Evolutionary conservation across 768 basidiomycete species (phyloP).

Genomic region (Boletus rubropictus): DNA sequence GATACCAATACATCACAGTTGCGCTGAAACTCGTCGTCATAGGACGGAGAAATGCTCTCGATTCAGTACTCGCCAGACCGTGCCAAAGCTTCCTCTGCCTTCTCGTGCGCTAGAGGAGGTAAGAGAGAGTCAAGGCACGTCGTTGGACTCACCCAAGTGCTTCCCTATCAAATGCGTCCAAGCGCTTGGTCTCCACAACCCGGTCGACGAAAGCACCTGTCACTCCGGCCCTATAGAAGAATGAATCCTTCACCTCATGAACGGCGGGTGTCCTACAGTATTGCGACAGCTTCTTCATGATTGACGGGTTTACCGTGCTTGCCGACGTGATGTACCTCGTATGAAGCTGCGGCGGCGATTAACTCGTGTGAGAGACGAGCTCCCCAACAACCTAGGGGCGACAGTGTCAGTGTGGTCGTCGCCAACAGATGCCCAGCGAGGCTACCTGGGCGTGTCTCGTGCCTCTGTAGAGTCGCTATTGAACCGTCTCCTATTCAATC

Average conservation of each 20-base stretch:
- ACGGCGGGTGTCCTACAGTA: slow-evolving; percentile 17
- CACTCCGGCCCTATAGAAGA: slow-evolving; percentile 19
- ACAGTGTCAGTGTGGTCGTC: background rate
- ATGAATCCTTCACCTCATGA: background rate
- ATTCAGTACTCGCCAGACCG: slow-evolving; percentile 17
- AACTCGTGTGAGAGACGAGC: slow-evolving; percentile 25
- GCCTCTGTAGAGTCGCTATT: slow-evolving; percentile 22
- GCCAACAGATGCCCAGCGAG: no score
- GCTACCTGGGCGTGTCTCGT: slow-evolving; percentile 16
- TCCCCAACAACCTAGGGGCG: slow-evolving; percentile 10
- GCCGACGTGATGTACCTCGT: slow-evolving; percentile 22
- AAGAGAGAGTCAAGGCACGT: background rate
- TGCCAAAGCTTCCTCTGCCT: slow-evolving; percentile 5
- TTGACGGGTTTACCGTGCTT: slow-evolving; percentile 19
- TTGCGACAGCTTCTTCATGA: slow-evolving; percentile 19
- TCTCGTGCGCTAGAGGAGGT: slow-evolving; percentile 13
- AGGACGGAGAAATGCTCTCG: background rate
- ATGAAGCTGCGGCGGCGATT: slow-evolving; percentile 26
- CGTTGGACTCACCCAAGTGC: slow-evolving; percentile 15
- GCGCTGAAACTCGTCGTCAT: background rate
- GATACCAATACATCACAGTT: slow-evolving; percentile 13
- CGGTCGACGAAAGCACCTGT: slow-evolving; percentile 24
- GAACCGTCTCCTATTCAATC: slow-evolving; percentile 10
- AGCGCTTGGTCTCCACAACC: slow-evolving; percentile 22
- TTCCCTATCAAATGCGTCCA: slow-evolving; percentile 22